These are phyloP conservation scores for Coelastrella sp. DNA, from an alignment of 139 green algal species.

Conservation along the genomic window DNA sequence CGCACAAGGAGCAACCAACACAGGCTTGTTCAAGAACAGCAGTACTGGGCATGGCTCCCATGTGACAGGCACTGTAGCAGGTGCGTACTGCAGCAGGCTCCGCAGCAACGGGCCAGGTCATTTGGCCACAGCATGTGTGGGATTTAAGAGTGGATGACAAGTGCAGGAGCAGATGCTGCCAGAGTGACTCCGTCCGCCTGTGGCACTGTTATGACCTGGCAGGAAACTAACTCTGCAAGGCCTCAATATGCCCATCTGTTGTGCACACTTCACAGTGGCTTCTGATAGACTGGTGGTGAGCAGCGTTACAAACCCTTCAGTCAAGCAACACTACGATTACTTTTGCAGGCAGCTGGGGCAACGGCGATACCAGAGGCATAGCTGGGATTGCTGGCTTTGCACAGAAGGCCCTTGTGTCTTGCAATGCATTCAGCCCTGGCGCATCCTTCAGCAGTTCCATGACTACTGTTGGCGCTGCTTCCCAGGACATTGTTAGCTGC, in stretches of 20 bases:
- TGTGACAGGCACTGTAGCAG: not conserved
- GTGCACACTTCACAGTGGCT: no score
- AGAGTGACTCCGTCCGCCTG: no score
- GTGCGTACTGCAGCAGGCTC: no score
- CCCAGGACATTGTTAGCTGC: not conserved
- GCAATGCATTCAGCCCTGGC: not conserved
- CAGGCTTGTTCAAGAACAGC: not conserved
- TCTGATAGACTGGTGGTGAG: no score
- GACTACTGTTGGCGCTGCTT: not conserved
- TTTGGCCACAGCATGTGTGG: no score
- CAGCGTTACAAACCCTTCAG: no score
- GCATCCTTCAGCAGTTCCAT: not conserved
- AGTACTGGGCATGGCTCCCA: not conserved
- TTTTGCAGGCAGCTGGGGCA: not conserved
- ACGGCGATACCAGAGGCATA: not conserved
- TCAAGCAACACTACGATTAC: no score
- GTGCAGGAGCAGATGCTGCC: no score
- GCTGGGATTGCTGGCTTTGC: not conserved
- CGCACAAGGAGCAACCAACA: not conserved
- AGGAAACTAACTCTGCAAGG: not conserved
- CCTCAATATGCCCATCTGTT: not conserved
- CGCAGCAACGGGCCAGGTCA: no score
- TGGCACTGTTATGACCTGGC: no score
- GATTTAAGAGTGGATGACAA: no score
- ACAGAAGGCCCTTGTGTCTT: not conserved